Evolutionary conservation across 1,139 yeast genomes (phyloP).

Genomic region (Hyphopichia wangnamkhiaoensis): DNA sequence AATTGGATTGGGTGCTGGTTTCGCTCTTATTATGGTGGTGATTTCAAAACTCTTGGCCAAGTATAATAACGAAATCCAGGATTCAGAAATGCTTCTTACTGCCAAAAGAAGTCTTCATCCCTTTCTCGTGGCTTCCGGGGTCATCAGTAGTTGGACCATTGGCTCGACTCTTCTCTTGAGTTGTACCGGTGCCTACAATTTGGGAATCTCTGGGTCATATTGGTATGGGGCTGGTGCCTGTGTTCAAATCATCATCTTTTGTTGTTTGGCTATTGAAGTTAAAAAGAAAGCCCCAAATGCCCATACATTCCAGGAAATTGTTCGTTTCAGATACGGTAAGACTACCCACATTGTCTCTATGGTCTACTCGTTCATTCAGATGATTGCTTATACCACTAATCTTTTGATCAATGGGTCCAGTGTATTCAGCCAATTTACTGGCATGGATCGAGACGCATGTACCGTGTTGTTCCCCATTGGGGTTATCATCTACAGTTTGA

Average conservation of each 20-base stretch:
- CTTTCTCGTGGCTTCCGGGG: conserved; percentile 39
- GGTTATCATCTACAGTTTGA: conserved; percentile 50
- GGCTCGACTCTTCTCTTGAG: conserved; percentile 38
- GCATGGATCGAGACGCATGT: conserved; percentile 19
- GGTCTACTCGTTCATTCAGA: conserved; percentile 16
- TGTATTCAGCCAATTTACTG: conserved; percentile 17
- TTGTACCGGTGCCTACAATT: conserved; percentile 26
- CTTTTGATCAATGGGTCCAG: conserved; percentile 18
- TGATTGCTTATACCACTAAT: conserved; percentile 18
- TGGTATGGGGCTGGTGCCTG: conserved; percentile 80
- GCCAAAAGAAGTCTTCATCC: conserved; percentile 37
- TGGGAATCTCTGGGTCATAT: conserved; percentile 55
- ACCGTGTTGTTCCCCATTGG: conserved; percentile 51
- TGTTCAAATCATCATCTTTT: conserved; percentile 71
- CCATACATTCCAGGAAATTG: conserved; percentile 74
- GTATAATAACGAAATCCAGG: conserved; percentile 35
- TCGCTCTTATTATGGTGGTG: conserved; percentile 37
- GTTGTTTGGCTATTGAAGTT: conserved; percentile 74
- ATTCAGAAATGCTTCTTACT: conserved; percentile 40
- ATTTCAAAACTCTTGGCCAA: conserved; percentile 29
- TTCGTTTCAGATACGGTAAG: conserved; percentile 67
- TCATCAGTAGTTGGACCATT: conserved; percentile 43
- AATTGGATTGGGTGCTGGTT: conserved; percentile 41
- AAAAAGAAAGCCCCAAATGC: conserved; percentile 75
- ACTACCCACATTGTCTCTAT: conserved; percentile 19